phyloP scores from a whole-genome alignment of 2,329 filamentous ascomycete genomes.

The Calonectria naviculata region DNA sequence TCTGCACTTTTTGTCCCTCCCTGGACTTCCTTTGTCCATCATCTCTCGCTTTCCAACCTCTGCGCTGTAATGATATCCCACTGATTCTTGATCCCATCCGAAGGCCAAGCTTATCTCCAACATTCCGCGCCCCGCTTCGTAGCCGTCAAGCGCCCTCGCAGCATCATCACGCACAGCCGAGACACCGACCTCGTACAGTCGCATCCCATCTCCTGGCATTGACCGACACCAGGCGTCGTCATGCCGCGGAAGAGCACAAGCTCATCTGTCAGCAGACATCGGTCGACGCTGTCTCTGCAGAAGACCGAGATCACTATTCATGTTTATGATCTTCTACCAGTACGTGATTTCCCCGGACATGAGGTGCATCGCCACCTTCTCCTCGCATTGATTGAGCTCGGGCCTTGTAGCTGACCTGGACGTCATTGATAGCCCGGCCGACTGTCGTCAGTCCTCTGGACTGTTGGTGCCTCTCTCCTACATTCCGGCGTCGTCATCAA shows the following conservation, averaged over 20 bases:
- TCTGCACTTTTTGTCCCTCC: not conserved
- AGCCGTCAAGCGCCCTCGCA: conserved; percentile 2
- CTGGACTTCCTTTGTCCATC: conserved; percentile 1
- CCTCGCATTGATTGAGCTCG: conserved; percentile 5
- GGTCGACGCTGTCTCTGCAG: conserved; percentile 75
- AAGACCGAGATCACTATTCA: conserved; percentile 82
- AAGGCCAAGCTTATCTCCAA: conserved; percentile 17
- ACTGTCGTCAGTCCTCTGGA: conserved; percentile 82
- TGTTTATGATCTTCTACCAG: conserved; percentile 81
- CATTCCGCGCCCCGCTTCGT: conserved; percentile 31
- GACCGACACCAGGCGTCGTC: not conserved
- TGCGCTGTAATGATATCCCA: conserved; percentile 12
- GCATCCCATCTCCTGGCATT: conserved; percentile 28
- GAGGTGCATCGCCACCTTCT: conserved; percentile 2
- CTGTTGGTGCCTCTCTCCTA: conserved; percentile 79
- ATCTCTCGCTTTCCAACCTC: not conserved
- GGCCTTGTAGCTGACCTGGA: conserved; percentile 22
- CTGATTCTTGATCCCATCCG: conserved; percentile 3
- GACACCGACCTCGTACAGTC: conserved; percentile 36
- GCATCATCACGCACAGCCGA: conserved; percentile 25
- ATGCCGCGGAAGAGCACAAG: conserved; percentile 45
- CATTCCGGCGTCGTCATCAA: conserved; percentile 88
- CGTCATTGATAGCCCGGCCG: conserved; percentile 69
- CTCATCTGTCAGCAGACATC: conserved; percentile 56
- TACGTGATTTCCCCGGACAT: conserved; percentile 50